Evolutionary conservation across 805 yeast species (phyloP), one percentile per base, ranked within the genome.

Genomic region (Wickerhamomyces strasburgensis): DNA sequence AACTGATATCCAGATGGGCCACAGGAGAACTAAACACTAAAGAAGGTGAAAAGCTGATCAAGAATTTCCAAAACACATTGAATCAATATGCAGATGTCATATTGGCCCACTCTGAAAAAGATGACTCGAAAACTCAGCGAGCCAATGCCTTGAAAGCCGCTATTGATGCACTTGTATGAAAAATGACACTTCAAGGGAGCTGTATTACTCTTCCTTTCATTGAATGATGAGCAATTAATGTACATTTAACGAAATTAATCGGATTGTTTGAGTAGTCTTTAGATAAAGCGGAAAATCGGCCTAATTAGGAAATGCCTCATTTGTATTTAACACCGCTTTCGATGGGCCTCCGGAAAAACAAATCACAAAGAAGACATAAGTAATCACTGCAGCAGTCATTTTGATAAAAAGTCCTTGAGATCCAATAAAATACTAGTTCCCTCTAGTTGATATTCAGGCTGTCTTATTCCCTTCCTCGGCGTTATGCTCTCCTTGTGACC

Each of bases 1-100:
- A 7, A 4, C 21, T 54, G 14, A 41, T 54, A 2, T 30, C 37
- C 6, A 40, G 37, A 23, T 54, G 57, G 57, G 33, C 51, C 1
- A 21, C 27, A 2, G 55, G 51, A 1, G 39, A 46, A 10, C 23
- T 48, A n/a, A 41, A 46, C 14, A 40, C 49, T 1, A 21, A 33
- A 4, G 51, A 48, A 7, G 48, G 47, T 2, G 33, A 37, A 14
- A n/a, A 14, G 3, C 16, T 52, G 18, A 17, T 52, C 2, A 43
- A 36, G 19, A 32, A 32, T 3, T 48, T 52, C 14, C 48, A 50
- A 26, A 19, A 25, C 4, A 36, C 38, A 17, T 37, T 54, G 25
- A 44, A 51, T 24, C 40, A 47, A n/a, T 54, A 52, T 27, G 38
- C 48, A 2, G 26, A 32, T 24, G 30, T 27, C 3, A 13, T 23